Evolutionary conservation across 2,329 filamentous ascomycete genomes (phyloP).

Genomic region (Apiospora aurea): DNA sequence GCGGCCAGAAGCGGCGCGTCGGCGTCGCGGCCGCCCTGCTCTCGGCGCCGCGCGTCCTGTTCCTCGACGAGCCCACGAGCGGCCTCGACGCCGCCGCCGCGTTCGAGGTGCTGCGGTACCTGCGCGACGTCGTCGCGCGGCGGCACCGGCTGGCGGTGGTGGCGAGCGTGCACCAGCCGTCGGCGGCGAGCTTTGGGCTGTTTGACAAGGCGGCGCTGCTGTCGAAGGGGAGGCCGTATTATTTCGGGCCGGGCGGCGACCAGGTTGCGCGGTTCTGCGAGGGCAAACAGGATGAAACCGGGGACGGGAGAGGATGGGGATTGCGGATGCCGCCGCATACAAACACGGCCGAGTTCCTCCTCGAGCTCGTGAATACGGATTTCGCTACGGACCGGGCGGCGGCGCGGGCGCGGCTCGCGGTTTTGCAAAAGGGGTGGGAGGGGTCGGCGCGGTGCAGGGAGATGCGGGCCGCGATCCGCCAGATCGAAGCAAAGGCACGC

Average conservation of each 20-base stretch:
- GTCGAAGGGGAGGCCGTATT: slow-evolving; percentile 73
- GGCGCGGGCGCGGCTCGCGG: slow-evolving; percentile 55
- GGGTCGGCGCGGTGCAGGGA: slow-evolving; percentile 48
- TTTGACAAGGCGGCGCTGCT: slow-evolving; percentile 83
- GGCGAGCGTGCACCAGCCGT: slow-evolving; percentile 86
- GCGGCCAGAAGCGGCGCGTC: slow-evolving; percentile 83
- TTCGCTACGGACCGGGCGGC: slow-evolving; percentile 63
- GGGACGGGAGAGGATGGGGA: slow-evolving; percentile 50
- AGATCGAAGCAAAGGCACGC: slow-evolving; percentile 38
- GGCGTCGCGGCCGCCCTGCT: slow-evolving; percentile 84
- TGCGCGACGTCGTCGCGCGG: slow-evolving; percentile 67
- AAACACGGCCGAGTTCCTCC: slow-evolving; percentile 82
- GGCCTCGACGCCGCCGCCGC: slow-evolving; percentile 82
- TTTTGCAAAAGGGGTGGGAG: slow-evolving; percentile 64
- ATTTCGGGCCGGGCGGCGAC: slow-evolving; percentile 65
- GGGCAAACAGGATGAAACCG: too few relatives aligned
- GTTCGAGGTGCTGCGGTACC: slow-evolving; percentile 77
- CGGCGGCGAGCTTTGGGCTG: slow-evolving; percentile 77
- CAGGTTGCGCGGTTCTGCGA: slow-evolving; percentile 69
- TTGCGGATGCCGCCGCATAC: slow-evolving; percentile 68
- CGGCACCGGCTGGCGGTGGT: slow-evolving; percentile 77
- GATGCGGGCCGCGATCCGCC: slow-evolving; percentile 35
- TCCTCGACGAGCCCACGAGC: slow-evolving; percentile 85
- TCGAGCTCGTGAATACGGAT: slow-evolving; percentile 81
- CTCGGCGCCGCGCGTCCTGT: slow-evolving; percentile 80